Base-by-base conservation (phyloP, 2,329 filamentous ascomycete species). In the Dothistroma septosporum region DNA sequence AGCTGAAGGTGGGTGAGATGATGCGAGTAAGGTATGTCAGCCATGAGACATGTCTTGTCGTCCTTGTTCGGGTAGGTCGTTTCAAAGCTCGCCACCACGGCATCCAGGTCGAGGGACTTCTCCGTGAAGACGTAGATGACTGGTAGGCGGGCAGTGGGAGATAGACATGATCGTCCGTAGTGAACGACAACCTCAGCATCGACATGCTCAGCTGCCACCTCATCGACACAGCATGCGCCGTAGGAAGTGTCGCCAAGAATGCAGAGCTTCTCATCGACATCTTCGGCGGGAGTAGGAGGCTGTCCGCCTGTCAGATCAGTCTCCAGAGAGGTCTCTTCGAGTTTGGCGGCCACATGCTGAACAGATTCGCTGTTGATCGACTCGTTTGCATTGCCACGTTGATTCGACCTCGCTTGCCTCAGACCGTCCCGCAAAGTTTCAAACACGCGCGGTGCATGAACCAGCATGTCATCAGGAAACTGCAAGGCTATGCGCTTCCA, bases 191-290 rank as follows among this genome's bases (percentile, higher is more conserved):
- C 90, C 63, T 97, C 89, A 7, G 94, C 92, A 69, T 91, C 84
- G 16, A 91, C 89, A 74, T 99, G 94, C 74, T 99, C 92, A 2
- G 94, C 94, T 0, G 94, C 94, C 46, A 97, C 88, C 77, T 99
- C 94, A 71, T 99, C 94, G 19, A 97, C 92, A 71, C 94, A 99
- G 77, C 94, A 99, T 0, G 93, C 88, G 61, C 94, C 95, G 76
- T 97, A 99, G 1, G 93, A 97, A 2, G 94, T 97, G 75, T 99
- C 94, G 33, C 89, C 94, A 19, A 99, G 80, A 62, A 99, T 92
- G 69, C 90, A 96, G 56, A 97, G 80, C 63, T 81, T 76, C 58
- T 77, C 76, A 48, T 76, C 78, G 9, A 75, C 72, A 1, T 76
- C 67, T 37, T 70, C 64, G 1, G 61, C 11, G 32, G 58, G 12